phyloP scores from a whole-genome alignment of 106 monocot species.

The Agapanthus africanus region DNA sequence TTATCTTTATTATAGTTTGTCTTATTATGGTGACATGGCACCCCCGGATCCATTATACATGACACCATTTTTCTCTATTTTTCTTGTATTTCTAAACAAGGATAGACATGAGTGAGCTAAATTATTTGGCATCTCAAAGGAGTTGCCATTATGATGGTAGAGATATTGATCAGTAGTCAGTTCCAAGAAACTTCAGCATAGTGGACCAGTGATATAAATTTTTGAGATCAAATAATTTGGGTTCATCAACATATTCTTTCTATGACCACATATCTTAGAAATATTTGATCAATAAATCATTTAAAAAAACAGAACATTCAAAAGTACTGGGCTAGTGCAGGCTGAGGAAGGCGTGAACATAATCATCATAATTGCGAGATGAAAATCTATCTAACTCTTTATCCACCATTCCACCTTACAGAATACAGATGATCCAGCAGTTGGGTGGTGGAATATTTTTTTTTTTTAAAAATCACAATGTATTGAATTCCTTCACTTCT shows the following conservation, averaged over 20 bases:
- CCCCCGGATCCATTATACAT: no score
- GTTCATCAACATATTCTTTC: neutral
- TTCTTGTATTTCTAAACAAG: no score
- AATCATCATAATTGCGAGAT: neutral
- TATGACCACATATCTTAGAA: neutral
- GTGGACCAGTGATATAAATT: neutral
- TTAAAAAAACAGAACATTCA: neutral
- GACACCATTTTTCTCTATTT: no score
- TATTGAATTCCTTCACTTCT: no score
- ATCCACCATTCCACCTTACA: neutral
- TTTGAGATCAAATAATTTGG: neutral
- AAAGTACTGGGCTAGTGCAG: neutral
- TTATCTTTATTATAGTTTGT: no score
- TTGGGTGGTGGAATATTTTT: no score
- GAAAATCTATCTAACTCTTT: neutral
- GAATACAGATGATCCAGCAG: no score
- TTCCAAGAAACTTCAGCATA: neutral
- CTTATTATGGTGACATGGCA: no score
- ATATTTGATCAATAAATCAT: neutral
- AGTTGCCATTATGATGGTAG: no score
- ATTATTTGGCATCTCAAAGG: no score
- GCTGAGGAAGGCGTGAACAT: neutral
- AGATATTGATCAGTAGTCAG: neutral
- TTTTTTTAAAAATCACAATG: no score
- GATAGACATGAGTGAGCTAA: no score